Evolutionary conservation across 306 rosid genomes (phyloP), one percentile per base, ranked within the genome.

Genomic region (Oemleria cerasiformis): DNA sequence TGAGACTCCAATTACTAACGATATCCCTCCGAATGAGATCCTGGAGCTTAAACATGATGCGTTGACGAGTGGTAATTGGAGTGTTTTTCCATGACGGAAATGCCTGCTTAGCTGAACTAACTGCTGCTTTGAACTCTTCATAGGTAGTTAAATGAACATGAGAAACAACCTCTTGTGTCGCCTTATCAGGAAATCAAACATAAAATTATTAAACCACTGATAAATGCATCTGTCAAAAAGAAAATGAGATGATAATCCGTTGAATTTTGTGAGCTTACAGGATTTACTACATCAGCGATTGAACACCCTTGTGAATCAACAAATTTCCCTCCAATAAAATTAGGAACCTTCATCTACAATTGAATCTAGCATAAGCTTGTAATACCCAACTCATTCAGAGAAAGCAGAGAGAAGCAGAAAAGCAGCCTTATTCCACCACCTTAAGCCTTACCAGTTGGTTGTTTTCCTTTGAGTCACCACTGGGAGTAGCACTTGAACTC

Each of bases 141-240:
- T 78, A 77, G 63, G 90, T 86, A 49, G 85, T 66, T 74, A 84
- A 59, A 64, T 87, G 94, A 78, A 88, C 87, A 79, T 86, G 94
- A 77, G 88, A 88, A 61, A 88, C 92, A 81, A 86, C 80, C 75
- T 90, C 92, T 83, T 88, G 96, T 70, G 96, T 88, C 44, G 96
- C 96, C 96, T 86, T 60, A 45, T 49, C 13, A 74, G 73, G 59
- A 68, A 76, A 78, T 40, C 80, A 57, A 72, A 47, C 63, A 67
- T 45, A 75, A 40, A 49, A 75, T 63, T 64, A 76, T 51, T 43
- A 74, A 59, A 82, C 58, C 14, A 41, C 23, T n/a, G 53, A 49
- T 39, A 71, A 66, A 67, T 56, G 70, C 17, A 40, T 47, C 53
- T 42, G 45, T 54, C 50, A 63, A 47, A 14, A 80, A 25, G 42